Evolutionary conservation across 2,329 filamentous ascomycete species (phyloP).

Genomic region (Teratosphaeria viscida): DNA sequence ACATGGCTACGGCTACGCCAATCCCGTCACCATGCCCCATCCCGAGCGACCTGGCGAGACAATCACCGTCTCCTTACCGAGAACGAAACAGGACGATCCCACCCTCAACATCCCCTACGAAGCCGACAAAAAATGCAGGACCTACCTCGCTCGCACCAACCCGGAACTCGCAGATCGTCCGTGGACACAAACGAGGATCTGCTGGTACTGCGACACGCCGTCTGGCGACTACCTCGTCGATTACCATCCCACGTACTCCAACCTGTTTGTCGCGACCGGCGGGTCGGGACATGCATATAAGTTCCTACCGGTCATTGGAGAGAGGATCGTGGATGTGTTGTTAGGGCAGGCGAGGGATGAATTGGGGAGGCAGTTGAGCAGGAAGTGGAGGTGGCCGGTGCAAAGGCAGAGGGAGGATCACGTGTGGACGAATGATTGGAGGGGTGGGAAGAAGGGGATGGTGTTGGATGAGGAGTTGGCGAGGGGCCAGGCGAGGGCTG

Average conservation of each 20-base stretch:
- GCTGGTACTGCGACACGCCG: slow-evolving; percentile 48
- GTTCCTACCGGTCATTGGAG: slow-evolving; percentile 49
- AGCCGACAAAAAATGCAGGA: slow-evolving; percentile 51
- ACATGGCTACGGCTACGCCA: slow-evolving; percentile 41
- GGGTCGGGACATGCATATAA: slow-evolving; percentile 55
- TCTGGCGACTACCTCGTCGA: slow-evolving; percentile 47
- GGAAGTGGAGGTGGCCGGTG: slow-evolving; percentile 50
- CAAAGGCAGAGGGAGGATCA: slow-evolving; percentile 26
- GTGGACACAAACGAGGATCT: slow-evolving; percentile 39
- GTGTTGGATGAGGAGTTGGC: slow-evolving; percentile 28
- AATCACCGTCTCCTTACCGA: slow-evolving; percentile 40
- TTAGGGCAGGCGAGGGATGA: slow-evolving; percentile 29
- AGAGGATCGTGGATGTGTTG: slow-evolving; percentile 44
- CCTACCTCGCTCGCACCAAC: slow-evolving; percentile 47
- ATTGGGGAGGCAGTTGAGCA: slow-evolving; percentile 39
- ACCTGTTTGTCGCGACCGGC: slow-evolving; percentile 49
- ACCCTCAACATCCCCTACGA: slow-evolving; percentile 43
- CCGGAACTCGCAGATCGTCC: slow-evolving; percentile 29
- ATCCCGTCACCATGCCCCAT: slow-evolving; percentile 36
- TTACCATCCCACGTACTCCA: slow-evolving; percentile 39
- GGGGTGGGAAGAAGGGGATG: slow-evolving; percentile 27
- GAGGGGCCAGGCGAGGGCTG: slow-evolving; percentile 4
- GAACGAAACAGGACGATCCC: slow-evolving; percentile 37
- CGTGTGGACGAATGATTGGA: slow-evolving; percentile 30
- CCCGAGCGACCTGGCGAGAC: slow-evolving; percentile 28